Base-by-base conservation (phyloP, 2,329 filamentous ascomycete species). In the Aspergillus sp. region DNA sequence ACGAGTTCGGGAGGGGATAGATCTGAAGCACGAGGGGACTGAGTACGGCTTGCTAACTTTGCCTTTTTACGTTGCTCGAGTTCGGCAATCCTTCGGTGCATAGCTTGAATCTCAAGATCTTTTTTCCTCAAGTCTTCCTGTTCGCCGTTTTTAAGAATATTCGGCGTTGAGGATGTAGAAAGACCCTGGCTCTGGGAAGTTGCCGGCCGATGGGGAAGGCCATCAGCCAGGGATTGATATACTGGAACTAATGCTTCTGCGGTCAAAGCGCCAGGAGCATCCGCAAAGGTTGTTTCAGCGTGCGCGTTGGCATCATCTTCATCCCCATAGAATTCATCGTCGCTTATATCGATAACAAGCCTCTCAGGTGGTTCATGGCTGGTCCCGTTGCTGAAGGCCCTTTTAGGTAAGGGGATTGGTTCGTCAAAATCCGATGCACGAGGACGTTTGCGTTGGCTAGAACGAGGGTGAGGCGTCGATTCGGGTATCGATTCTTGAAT, bases 291-390 rank as follows among this genome's bases (percentile, higher is more conserved):
- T 5, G 63, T 59, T 42, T 67, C 68, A n/a, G 66, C 55, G 4
- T 70, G 66, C 70, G 72, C 71, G n/a, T 56, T 47, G 18, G 67
- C 63, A 11, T 60, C 63, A 30, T 70, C 68, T 34, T 72, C 68
- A 52, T 73, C 68, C 4, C 65, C 70, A 48, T 74, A 72, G 8
- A 71, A 78, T 57, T 88, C 86, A 62, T 88, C 85, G 26, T 96
- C 93, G 68, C 91, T 96, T 39, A 96, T 88, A 62, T 96, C 85
- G 64, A 96, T 96, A 39, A 96, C 84, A 52, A 96, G 83, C 3
- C 83, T 83, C 49, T 87, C 81, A 51, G 82, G 77, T 22, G 59
- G 54, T 4, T 32, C 44, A n/a, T 54, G 50, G 22, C 48, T 61
- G 3, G 51, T 79, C 47, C 78, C 80, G 44, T 87, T 84, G 12